A percentile compares a stretch with the other conserved stretches of the same genome.
phyloP scores from a whole-genome alignment of 257 asterid species.

The Ocimum tenuiflorum region DNA sequence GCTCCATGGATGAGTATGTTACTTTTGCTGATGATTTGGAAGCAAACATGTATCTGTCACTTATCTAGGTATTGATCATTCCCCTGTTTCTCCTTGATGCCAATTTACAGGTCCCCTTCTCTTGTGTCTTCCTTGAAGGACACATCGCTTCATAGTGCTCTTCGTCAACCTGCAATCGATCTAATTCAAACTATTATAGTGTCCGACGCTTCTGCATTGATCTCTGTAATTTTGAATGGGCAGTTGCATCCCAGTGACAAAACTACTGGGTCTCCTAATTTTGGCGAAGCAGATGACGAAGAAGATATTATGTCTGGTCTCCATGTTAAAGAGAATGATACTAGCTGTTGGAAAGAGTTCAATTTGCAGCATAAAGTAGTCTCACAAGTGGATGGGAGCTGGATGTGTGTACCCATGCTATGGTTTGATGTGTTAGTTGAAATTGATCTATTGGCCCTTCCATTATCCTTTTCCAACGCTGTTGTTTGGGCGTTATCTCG shows the following conservation, averaged over 20 bases:
- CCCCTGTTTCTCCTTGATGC: slow-evolving; percentile 9
- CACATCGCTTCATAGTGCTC: slow-evolving; percentile 65
- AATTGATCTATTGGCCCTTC: slow-evolving; percentile 64
- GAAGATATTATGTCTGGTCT: slow-evolving; percentile 41
- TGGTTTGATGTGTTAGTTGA: slow-evolving; percentile 94
- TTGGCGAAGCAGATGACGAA: slow-evolving; percentile 49
- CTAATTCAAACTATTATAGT: slow-evolving; percentile 71
- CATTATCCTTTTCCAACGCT: slow-evolving; percentile 75
- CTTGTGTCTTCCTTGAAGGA: slow-evolving; percentile 82
- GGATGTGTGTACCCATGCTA: slow-evolving; percentile 98
- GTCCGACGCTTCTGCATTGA: slow-evolving; percentile 87
- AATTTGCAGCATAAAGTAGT: slow-evolving; percentile 56
- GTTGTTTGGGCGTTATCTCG: slow-evolving; percentile 86
- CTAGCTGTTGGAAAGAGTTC: slow-evolving; percentile 78
- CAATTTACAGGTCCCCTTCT: slow-evolving; percentile 72
- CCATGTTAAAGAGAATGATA: slow-evolving; percentile 42
- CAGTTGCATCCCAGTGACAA: slow-evolving; percentile 48
- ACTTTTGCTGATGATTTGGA: slow-evolving; percentile 5
- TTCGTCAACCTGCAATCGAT: slow-evolving; percentile 93
- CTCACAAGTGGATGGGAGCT: slow-evolving; percentile 55
- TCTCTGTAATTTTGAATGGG: slow-evolving; percentile 49
- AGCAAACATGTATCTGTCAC: slow-evolving; percentile 17
- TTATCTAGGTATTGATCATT: slow-evolving; percentile 7
- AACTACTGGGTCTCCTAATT: slow-evolving; percentile 28
- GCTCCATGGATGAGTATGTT: slow-evolving; percentile 11